Base-by-base conservation (phyloP, 352 stramenopile genomes). In the Elongisporangium prolatum region DNA sequence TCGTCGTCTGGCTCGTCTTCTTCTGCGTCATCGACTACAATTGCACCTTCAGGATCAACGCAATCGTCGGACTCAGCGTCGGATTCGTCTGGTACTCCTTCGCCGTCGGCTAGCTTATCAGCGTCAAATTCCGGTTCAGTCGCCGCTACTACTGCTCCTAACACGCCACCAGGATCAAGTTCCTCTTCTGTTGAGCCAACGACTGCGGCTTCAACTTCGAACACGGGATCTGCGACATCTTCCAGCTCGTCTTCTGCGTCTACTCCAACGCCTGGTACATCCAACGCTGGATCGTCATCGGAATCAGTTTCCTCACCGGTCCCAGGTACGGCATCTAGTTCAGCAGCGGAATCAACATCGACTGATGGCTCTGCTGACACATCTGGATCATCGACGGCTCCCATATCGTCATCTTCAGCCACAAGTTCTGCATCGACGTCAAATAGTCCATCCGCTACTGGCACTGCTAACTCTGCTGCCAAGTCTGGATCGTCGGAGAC, bases 381-480 rank as follows among this genome's bases (percentile, higher is more conserved):
- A 11, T 38, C 28, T 11, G 28, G 28, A 11, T 5, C 28, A 10
- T 38, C 28, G 28, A 38, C 28, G 28, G 13, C 28, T 38, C 28
- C 28, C 28, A 38, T 10, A 10, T 6, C 28, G 28, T 38, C 7
- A 10, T 10, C 28, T 38, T 38, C 28, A 1, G 28, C 1, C 13
- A 38, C 28, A 38, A 38, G 28, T 38, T 38, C 28, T 38, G 28
- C 28, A 2, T 38, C 28, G 7, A 38, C 28, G 28, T 38, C 28
- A 38, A 38, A 10, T 11, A 38, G 28, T 10, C 28, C 28, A 38
- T 38, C 28, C 7, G 13, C 3, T 38, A 38, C 28, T 25, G 21
- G 50, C 16, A 53, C 62, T 50, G 47, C 60, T 24, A 47, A 55
- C 10, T 55, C 63, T 48, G 48, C 22, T 21, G 49, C 62, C 8